Evolutionary conservation across 2,329 filamentous ascomycete genomes (phyloP).

Genomic region (Nothophaeocryptopus gaeumannii): DNA sequence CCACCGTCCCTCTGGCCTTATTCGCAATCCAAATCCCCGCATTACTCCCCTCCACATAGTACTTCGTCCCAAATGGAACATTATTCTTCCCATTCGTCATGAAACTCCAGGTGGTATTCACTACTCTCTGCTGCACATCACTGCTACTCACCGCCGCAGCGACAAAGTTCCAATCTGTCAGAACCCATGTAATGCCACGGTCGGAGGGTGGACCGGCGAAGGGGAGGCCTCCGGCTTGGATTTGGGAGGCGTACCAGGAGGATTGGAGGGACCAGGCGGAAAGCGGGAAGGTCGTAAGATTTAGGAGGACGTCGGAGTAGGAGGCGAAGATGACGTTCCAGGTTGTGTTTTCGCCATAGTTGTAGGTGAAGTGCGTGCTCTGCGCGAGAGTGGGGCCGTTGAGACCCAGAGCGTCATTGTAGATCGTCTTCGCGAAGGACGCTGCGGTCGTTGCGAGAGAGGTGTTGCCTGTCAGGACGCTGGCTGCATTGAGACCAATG

Average conservation of each 20-base stretch:
- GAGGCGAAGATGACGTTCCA: slow-evolving; percentile 51
- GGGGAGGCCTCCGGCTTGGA: slow-evolving; percentile 20
- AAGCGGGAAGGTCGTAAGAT: slow-evolving; percentile 41
- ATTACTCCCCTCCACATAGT: slow-evolving; percentile 20
- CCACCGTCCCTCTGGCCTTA: slow-evolving; percentile 26
- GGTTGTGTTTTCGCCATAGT: slow-evolving; percentile 39
- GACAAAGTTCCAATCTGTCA: slow-evolving; percentile 29
- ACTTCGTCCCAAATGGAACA: slow-evolving; percentile 31
- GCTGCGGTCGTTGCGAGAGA: slow-evolving; percentile 39
- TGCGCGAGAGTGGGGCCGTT: slow-evolving; percentile 18
- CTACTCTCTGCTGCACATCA: slow-evolving; percentile 19
- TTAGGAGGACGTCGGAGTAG: slow-evolving; percentile 48
- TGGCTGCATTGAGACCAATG: slow-evolving; percentile 42
- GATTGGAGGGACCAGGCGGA: slow-evolving; percentile 26
- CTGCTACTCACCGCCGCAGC: slow-evolving; percentile 20
- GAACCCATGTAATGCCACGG: slow-evolving; percentile 25
- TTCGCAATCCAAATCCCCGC: slow-evolving; percentile 27
- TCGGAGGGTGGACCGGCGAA: slow-evolving; percentile 22
- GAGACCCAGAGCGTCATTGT: slow-evolving; percentile 25
- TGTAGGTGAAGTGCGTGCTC: slow-evolving; percentile 44
- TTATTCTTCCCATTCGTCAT: slow-evolving; percentile 25
- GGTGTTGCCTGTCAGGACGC: slow-evolving; percentile 41
- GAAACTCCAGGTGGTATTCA: slow-evolving; percentile 26
- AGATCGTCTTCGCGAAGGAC: slow-evolving; percentile 23
- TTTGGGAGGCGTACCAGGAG: slow-evolving; percentile 24